phyloP scores from a whole-genome alignment of 257 asterid genomes.

The Petunia secreta region DNA sequence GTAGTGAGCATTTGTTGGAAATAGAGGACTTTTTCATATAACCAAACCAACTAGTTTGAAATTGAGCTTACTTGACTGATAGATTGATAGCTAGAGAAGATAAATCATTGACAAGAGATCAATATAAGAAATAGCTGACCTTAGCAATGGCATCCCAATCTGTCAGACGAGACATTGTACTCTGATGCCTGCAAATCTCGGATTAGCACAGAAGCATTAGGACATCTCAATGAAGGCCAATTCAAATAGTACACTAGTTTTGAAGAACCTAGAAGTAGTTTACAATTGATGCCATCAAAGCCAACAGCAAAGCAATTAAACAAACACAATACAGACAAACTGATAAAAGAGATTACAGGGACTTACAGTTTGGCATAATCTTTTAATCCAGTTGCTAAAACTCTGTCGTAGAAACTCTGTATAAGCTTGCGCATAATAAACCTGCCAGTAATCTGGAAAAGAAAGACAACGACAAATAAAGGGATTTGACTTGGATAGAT shows the following conservation, averaged over 20 bases:
- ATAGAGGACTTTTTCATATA: neutral
- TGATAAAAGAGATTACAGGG: constrained; percentile 27
- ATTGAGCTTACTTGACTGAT: neutral
- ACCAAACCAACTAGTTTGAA: constrained; percentile 3
- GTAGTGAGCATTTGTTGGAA: too few relatives aligned
- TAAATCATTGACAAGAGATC: neutral
- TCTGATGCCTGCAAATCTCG: constrained; percentile 65
- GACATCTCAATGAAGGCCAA: constrained; percentile 13
- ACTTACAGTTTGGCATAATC: constrained; percentile 75
- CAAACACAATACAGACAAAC: constrained; percentile 18
- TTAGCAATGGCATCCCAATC: constrained; percentile 90
- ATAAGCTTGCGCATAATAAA: constrained; percentile 69
- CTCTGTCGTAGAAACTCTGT: constrained; percentile 74
- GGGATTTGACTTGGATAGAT: constrained; percentile 6
- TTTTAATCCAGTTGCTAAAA: constrained; percentile 73
- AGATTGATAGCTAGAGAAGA: neutral
- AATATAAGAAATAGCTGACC: constrained; percentile 46
- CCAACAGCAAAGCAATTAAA: constrained; percentile 4
- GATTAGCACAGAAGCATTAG: constrained; percentile 21
- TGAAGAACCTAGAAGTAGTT: neutral
- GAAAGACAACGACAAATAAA: neutral
- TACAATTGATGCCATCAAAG: neutral
- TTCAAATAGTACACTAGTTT: neutral
- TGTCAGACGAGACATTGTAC: constrained; percentile 70
- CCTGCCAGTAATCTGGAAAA: constrained; percentile 82